phyloP scores from a whole-genome alignment of 2,329 filamentous ascomycete species.

The Knufia fluminis region DNA sequence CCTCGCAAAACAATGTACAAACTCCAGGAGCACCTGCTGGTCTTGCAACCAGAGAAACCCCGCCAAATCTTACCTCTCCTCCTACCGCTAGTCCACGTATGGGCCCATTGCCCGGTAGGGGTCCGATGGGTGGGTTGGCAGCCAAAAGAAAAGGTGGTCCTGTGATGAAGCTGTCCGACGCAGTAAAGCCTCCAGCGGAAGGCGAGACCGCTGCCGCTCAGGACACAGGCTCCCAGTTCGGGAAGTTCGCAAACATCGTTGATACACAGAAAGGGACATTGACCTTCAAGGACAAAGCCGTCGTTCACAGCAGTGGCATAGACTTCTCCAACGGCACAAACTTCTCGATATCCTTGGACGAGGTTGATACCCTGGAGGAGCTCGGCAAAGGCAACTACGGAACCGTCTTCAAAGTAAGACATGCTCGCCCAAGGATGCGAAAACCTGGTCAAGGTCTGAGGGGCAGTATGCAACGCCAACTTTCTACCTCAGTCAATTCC shows the following conservation, averaged over 20 bases:
- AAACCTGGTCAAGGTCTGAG: slow-evolving; percentile 51
- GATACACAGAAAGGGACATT: slow-evolving; percentile 86
- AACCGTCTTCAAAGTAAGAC: slow-evolving; percentile 91
- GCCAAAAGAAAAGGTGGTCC: slow-evolving; percentile 39
- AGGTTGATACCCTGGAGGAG: slow-evolving; percentile 87
- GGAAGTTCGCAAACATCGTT: slow-evolving; percentile 70
- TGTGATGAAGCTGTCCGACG: slow-evolving; percentile 41
- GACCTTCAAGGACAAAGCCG: slow-evolving; percentile 85
- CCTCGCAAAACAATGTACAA: slow-evolving; percentile 8
- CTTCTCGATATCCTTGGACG: slow-evolving; percentile 90
- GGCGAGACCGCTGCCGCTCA: slow-evolving; percentile 14
- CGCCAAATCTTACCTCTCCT: slow-evolving; percentile 23
- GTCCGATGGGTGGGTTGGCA: slow-evolving; percentile 36
- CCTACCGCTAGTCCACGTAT: slow-evolving; percentile 25
- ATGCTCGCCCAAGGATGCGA: slow-evolving; percentile 61
- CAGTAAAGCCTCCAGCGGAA: slow-evolving; percentile 39
- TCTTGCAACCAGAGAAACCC: not conserved
- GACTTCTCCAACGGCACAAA: slow-evolving; percentile 83
- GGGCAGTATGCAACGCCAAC: slow-evolving; percentile 45
- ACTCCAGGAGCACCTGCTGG: slow-evolving; percentile 11
- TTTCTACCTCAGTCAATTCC: slow-evolving; percentile 17
- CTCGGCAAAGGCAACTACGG: slow-evolving; percentile 97
- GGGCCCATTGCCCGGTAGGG: slow-evolving; percentile 25
- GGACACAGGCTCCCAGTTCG: slow-evolving; percentile 43
- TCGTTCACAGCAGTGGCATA: slow-evolving; percentile 79